phyloP scores from a whole-genome alignment of 768 basidiomycete species.

The Termitomyces sp. region DNA sequence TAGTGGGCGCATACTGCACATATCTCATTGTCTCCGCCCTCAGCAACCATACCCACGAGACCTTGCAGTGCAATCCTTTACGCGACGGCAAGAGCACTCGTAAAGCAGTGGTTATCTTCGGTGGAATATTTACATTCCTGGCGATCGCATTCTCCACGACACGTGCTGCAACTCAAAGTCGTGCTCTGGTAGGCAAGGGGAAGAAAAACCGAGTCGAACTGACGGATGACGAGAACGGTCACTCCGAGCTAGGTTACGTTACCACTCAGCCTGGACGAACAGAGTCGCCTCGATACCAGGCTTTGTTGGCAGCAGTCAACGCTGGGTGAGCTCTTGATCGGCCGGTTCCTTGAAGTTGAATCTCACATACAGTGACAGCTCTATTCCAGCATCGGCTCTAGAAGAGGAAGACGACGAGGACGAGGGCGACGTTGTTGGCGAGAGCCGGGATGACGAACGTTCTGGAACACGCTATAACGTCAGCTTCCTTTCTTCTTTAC shows the following conservation, averaged over 20 bases:
- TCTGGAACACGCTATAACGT: constrained; percentile 94
- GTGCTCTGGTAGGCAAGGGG: constrained; percentile 76
- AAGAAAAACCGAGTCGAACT: constrained; percentile 64
- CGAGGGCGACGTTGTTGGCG: constrained; percentile 70
- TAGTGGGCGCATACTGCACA: constrained; percentile 97
- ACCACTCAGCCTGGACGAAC: constrained; percentile 79
- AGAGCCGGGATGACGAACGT: constrained; percentile 87
- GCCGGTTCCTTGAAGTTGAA: neutral
- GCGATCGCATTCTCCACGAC: constrained; percentile 98
- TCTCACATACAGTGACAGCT: constrained; percentile 35
- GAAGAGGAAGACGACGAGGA: constrained; percentile 74
- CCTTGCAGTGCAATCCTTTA: constrained; percentile 80
- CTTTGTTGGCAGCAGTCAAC: constrained; percentile 90
- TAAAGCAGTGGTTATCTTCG: constrained; percentile 83
- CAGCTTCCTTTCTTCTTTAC: constrained; percentile 19
- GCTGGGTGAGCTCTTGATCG: constrained; percentile 62
- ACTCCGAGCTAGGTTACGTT: constrained; percentile 71
- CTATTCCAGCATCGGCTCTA: constrained; percentile 90
- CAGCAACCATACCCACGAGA: constrained; percentile 80
- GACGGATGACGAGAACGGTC: constrained; percentile 42
- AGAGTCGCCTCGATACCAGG: constrained; percentile 89
- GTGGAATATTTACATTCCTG: constrained; percentile 94
- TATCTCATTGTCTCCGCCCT: constrained; percentile 94
- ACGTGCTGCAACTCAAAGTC: constrained; percentile 91
- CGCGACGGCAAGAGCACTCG: constrained; percentile 63